Conservation (phyloP, 148 eudicot species). For the Fagopyrum homotropicum region DNA sequence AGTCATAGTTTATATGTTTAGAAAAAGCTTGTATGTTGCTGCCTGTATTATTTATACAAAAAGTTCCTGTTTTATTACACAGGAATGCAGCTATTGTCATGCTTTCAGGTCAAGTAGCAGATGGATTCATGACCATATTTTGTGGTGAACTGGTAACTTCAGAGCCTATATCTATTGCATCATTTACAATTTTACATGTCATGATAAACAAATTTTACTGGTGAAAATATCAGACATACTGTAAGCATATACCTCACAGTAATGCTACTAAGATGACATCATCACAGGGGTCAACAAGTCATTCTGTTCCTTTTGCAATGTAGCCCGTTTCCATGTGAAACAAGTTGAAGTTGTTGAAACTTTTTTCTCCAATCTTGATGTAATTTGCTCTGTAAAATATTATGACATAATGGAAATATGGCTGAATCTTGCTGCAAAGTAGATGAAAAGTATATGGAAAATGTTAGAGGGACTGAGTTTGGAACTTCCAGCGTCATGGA, state of each 20-base stretch:
- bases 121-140: slow-evolving; percentile 73
- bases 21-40: slow-evolving; percentile 6
- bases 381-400: background rate
- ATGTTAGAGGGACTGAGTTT: background rate
- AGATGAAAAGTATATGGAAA: too few species aligned
- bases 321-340: background rate
- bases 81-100: slow-evolving; percentile 83
- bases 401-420: background rate
- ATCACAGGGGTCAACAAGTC: background rate
- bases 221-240: background rate
- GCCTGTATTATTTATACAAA: slow-evolving; percentile 3
- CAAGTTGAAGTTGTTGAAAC: background rate
- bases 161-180: background rate
- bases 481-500: too few species aligned
- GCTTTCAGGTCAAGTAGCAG: slow-evolving; percentile 93
- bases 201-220: background rate
- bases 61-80: slow-evolving; percentile 11
- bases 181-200: background rate
- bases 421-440: background rate
- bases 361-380: background rate
- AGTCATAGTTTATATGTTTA: slow-evolving; percentile 4
- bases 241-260: background rate
- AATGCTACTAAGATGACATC: background rate
- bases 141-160: slow-evolving; percentile 84
- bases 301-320: background rate